Evolutionary conservation across 306 rosid genomes (phyloP).

Genomic region (Styphnolobium japonicum): DNA sequence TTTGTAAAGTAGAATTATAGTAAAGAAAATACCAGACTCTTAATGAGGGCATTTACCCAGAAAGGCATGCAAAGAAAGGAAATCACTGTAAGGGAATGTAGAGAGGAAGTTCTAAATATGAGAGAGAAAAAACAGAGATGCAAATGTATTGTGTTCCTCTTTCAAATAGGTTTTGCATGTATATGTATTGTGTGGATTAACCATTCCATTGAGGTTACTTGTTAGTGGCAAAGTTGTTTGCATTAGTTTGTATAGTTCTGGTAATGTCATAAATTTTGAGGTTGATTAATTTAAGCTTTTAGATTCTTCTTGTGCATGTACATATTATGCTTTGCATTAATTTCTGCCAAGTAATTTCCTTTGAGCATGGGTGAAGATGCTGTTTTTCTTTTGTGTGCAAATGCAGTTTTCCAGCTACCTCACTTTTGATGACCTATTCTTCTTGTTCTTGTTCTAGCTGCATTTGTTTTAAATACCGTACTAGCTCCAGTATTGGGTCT

Average conservation of each 20-base stretch:
- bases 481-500: constrained; percentile 71
- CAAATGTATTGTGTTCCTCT: background rate
- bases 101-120: background rate
- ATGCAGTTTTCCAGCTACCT: constrained; percentile 1
- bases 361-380: background rate
- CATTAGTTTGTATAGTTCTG: background rate
- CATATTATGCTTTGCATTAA: background rate
- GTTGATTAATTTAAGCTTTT: background rate
- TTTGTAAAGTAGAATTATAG: background rate
- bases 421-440: constrained; percentile 17
- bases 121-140: background rate
- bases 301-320: background rate
- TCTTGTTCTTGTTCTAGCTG: constrained; percentile 45
- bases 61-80: background rate
- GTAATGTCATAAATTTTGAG: background rate
- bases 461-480: constrained; percentile 46
- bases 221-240: constrained; percentile 4
- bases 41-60: background rate
- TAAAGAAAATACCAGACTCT: background rate
- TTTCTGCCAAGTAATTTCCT: background rate
- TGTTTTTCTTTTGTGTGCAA: constrained; percentile 11
- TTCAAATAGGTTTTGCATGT: background rate
- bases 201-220: background rate
- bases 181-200: background rate
- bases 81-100: background rate